Evolutionary conservation across 225 moss, liverwort and hornwort genomes (phyloP).

Genomic region (Straminergon stramineum): DNA sequence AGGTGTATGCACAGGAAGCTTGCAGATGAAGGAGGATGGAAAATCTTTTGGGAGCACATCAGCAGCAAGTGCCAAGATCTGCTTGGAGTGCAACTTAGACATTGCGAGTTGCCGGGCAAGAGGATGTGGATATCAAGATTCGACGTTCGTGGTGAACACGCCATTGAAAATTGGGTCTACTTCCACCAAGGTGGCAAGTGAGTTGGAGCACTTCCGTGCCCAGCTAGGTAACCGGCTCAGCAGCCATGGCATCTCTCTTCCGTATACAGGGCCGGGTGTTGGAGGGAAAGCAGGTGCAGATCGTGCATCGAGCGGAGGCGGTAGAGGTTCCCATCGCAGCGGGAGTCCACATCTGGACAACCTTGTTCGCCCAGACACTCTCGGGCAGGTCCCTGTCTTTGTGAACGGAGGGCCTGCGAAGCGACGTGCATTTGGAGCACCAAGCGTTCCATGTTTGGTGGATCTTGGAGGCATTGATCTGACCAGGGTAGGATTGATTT

Average conservation of each 20-base stretch:
- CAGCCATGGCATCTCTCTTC: slow-evolving; percentile 41
- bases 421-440: slow-evolving; percentile 25
- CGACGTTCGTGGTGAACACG: background rate
- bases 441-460: slow-evolving; percentile 39
- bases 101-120: slow-evolving; percentile 15
- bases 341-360: slow-evolving; percentile 31
- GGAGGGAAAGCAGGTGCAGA: slow-evolving; percentile 14
- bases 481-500: slow-evolving; percentile 46
- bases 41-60: slow-evolving; percentile 9
- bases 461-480: slow-evolving; percentile 68
- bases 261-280: slow-evolving; percentile 18
- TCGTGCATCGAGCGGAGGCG: slow-evolving; percentile 4
- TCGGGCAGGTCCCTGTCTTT: slow-evolving; percentile 12
- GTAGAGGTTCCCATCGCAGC: slow-evolving; percentile 7
- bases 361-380: slow-evolving; percentile 6
- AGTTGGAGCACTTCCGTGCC: slow-evolving; percentile 44
- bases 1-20: slow-evolving; percentile 15
- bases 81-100: slow-evolving; percentile 31
- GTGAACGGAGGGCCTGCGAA: slow-evolving; percentile 23
- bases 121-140: slow-evolving; percentile 35
- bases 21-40: slow-evolving; percentile 23
- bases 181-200: slow-evolving; percentile 38
- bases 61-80: slow-evolving; percentile 13
- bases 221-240: slow-evolving; percentile 43
- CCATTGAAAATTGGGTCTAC: slow-evolving; percentile 23